phyloP scores from a whole-genome alignment of 345 rosid genomes.

The Adansonia digitata region DNA sequence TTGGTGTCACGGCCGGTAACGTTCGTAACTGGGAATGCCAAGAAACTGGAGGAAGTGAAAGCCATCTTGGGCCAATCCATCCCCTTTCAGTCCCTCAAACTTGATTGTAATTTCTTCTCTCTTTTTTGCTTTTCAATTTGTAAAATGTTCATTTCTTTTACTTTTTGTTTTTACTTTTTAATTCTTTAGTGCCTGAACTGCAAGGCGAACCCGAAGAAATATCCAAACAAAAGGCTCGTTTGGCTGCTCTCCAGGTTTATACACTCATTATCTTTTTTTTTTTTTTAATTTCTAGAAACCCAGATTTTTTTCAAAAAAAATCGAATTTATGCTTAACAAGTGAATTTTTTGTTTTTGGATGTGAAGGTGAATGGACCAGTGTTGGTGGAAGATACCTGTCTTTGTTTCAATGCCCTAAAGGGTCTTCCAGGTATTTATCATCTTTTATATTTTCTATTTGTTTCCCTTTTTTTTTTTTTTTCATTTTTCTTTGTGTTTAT shows the following conservation, averaged over 20 bases:
- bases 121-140: too few relatives aligned
- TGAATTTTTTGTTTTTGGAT: neutral
- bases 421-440: slow-evolving; percentile 82
- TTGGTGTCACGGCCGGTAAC: slow-evolving; percentile 72
- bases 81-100: slow-evolving; percentile 82
- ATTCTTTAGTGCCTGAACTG: slow-evolving; percentile 64
- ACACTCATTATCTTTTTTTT: neutral
- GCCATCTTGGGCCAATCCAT: slow-evolving; percentile 73
- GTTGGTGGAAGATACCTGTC: slow-evolving; percentile 93
- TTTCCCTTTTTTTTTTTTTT: neutral
- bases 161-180: neutral
- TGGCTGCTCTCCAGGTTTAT: slow-evolving; percentile 72
- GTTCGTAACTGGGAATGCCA: slow-evolving; percentile 89
- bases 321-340: neutral
- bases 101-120: slow-evolving; percentile 51
- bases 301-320: too few relatives aligned
- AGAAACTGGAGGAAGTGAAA: slow-evolving; percentile 94
- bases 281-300: neutral
- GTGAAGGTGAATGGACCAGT: slow-evolving; percentile 86
- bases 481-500: neutral
- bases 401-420: slow-evolving; percentile 87
- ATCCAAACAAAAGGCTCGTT: slow-evolving; percentile 87
- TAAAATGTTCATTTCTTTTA: neutral
- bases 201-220: slow-evolving; percentile 95
- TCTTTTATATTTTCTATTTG: neutral